phyloP scores from a whole-genome alignment of 352 stramenopile genomes.

The Globisporangium barbulae region DNA sequence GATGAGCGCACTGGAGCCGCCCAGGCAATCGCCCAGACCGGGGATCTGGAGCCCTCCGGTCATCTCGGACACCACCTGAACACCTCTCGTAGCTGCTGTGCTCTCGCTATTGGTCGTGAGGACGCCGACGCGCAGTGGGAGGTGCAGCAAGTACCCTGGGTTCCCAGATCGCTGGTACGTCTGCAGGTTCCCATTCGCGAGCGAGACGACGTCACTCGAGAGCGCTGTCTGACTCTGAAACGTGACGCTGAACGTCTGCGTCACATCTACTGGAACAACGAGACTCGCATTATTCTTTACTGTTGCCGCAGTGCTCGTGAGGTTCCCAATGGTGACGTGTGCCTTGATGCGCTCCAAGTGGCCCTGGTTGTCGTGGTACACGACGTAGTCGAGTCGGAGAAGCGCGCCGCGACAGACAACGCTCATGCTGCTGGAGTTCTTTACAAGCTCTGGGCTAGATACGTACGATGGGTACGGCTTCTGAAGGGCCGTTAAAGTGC shows the following conservation, averaged over 20 bases:
- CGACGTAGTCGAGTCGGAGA: slow-evolving; percentile 20
- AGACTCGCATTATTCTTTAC: not conserved
- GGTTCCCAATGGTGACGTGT: slow-evolving; percentile 20
- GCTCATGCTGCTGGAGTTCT: not conserved
- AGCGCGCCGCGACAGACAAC: slow-evolving; percentile 25
- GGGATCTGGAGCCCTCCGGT: slow-evolving; percentile 24
- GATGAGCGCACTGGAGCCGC: not conserved
- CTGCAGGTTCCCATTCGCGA: slow-evolving; percentile 32
- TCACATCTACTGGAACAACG: slow-evolving; percentile 8
- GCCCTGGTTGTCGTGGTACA: slow-evolving; percentile 31
- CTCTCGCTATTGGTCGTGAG: slow-evolving; percentile 11
- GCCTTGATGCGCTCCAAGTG: slow-evolving; percentile 25
- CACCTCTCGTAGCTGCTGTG: not conserved
- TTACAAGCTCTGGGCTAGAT: slow-evolving; percentile 14
- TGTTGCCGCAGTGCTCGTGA: slow-evolving; percentile 1
- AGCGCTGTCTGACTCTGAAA: slow-evolving; percentile 27
- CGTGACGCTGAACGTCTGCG: slow-evolving; percentile 30
- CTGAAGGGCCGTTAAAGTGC: not conserved
- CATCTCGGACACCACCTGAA: slow-evolving; percentile 31
- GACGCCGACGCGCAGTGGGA: slow-evolving; percentile 33
- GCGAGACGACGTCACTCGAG: slow-evolving; percentile 15
- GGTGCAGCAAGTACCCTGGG: slow-evolving; percentile 33
- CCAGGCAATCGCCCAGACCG: slow-evolving; percentile 25
- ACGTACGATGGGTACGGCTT: slow-evolving; percentile 27
- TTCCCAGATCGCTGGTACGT: slow-evolving; percentile 37